These are phyloP conservation scores for Lophiostoma macrostomum DNA, from an alignment of 495 filamentous ascomycete species.

Conservation along the genomic window DNA sequence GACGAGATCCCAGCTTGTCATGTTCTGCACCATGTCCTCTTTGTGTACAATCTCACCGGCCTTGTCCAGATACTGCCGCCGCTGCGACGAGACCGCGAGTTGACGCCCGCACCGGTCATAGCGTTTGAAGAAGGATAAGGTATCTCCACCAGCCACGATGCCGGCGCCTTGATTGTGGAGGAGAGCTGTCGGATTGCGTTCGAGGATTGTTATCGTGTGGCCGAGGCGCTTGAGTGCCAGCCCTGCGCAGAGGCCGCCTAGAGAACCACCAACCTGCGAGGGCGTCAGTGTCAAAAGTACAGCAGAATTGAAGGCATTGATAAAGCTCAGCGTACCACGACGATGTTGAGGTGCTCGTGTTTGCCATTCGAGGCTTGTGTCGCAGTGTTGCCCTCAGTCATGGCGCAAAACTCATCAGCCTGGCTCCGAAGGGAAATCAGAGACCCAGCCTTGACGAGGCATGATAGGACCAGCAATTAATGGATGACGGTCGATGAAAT, in stretches of 20 bases:
- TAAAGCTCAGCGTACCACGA: conserved; percentile 26
- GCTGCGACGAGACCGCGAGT: conserved; percentile 15
- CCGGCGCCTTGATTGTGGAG: conserved; percentile 56
- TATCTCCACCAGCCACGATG: conserved; percentile 41
- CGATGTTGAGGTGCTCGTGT: conserved; percentile 14
- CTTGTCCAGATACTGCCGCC: conserved; percentile 22
- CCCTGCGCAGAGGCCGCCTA: conserved; percentile 32
- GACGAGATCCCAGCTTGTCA: conserved; percentile 52
- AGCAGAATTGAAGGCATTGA: neutral
- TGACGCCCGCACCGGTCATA: conserved; percentile 16
- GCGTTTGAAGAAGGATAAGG: conserved; percentile 25
- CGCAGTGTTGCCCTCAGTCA: neutral
- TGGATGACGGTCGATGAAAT: no score
- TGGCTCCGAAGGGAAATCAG: no score
- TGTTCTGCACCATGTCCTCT: conserved; percentile 29
- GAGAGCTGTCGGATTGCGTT: conserved; percentile 37
- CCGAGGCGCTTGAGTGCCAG: conserved; percentile 48
- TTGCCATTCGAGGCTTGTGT: neutral
- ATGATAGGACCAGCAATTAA: no score
- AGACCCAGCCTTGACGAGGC: no score
- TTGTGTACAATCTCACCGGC: conserved; percentile 21
- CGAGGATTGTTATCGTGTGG: conserved; percentile 49
- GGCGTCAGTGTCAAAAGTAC: neutral
- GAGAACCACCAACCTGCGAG: conserved; percentile 24
- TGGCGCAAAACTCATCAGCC: neutral